Base-by-base conservation (phyloP, 2,329 filamentous ascomycete genomes). In the Nothomitra cinnamomea region DNA sequence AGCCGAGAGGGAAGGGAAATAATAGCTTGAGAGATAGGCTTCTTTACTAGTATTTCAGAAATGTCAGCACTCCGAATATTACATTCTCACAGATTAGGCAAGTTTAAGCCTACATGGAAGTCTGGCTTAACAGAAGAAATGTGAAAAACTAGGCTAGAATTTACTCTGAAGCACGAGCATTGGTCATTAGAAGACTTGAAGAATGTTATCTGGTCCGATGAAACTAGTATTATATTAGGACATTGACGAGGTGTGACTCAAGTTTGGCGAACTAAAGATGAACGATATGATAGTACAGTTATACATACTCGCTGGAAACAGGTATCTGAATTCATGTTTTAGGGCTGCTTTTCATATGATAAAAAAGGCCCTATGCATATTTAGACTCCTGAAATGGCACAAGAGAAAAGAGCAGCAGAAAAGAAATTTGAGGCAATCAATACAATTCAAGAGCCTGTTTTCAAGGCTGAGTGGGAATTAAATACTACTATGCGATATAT, bases 121-220 rank as follows among this genome's bases (percentile, higher is more conserved):
- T 21, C 17, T 17, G 45, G 45, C 12, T 25, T 49, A 49, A 49
- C 45, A 28, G 15, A 5, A 28, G 45, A 15, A 49, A 49, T 49
- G 28, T 13, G 28, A 35, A 5, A 15, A 5, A 21, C 28, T 28
- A 5, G 45, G 4, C 17, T 49, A 49, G 4, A 49, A n/a, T 49
- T 49, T 49, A n/a, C n/a, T n/a, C n/a, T n/a, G n/a, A n/a, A n/a
- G n/a, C n/a, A 49, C 24, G 28, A 35, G 12, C n/a, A 49, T 28
- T 49, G 45, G 45, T 19, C 45, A 28, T 21, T 49, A 5, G 12
- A 49, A n/a, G 45, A 49, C 28, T 49, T 5, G 17, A 49, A 49
- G 22, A 49, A 49, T 49, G 17, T 49, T 49, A 49, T 49, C 24
- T 49, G 45, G 28, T 25, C n/a, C 4, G 45, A 49, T 49, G 45